Conservation (phyloP, 2,329 filamentous ascomycete species). For the Epicoccum nigrum region DNA sequence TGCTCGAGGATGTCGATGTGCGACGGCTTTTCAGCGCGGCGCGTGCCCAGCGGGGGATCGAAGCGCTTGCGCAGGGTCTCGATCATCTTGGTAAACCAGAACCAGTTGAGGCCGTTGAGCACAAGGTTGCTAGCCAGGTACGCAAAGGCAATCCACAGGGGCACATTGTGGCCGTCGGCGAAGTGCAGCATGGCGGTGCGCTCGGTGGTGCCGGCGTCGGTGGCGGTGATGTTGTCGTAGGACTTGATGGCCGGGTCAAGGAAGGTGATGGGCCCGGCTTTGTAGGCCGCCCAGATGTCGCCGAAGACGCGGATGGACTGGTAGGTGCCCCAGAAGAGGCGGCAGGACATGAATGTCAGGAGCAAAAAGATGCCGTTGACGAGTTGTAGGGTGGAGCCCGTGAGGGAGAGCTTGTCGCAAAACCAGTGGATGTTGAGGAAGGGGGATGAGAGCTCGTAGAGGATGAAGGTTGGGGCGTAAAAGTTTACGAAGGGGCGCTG, state of each 20-base stretch:
- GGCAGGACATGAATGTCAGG: slow-evolving; percentile 75
- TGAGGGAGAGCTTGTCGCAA: slow-evolving; percentile 84
- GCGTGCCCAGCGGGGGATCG: slow-evolving; percentile 61
- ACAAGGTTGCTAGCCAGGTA: slow-evolving; percentile 75
- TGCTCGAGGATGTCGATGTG: slow-evolving; percentile 26
- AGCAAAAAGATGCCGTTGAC: slow-evolving; percentile 79
- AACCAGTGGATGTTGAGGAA: slow-evolving; percentile 93
- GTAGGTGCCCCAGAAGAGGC: slow-evolving; percentile 78
- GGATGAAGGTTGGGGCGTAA: slow-evolving; percentile 80
- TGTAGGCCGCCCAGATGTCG: slow-evolving; percentile 65
- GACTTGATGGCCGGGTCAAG: slow-evolving; percentile 39
- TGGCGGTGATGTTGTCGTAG: slow-evolving; percentile 29
- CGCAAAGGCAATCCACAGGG: slow-evolving; percentile 70
- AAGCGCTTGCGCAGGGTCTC: slow-evolving; percentile 78
- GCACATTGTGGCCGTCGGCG: slow-evolving; percentile 55
- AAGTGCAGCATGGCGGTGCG: slow-evolving; percentile 57
- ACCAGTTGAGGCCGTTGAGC: slow-evolving; percentile 78
- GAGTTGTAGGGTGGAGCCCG: slow-evolving; percentile 73
- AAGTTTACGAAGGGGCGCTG: slow-evolving; percentile 85
- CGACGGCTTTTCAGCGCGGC: slow-evolving; percentile 24
- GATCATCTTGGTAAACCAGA: slow-evolving; percentile 90
- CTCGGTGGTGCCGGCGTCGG: slow-evolving; percentile 28
- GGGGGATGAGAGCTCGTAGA: slow-evolving; percentile 85
- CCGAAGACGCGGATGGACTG: slow-evolving; percentile 68
- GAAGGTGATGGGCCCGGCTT: slow-evolving; percentile 26